phyloP scores from a whole-genome alignment of 495 filamentous ascomycete genomes.

The Podospora conica region DNA sequence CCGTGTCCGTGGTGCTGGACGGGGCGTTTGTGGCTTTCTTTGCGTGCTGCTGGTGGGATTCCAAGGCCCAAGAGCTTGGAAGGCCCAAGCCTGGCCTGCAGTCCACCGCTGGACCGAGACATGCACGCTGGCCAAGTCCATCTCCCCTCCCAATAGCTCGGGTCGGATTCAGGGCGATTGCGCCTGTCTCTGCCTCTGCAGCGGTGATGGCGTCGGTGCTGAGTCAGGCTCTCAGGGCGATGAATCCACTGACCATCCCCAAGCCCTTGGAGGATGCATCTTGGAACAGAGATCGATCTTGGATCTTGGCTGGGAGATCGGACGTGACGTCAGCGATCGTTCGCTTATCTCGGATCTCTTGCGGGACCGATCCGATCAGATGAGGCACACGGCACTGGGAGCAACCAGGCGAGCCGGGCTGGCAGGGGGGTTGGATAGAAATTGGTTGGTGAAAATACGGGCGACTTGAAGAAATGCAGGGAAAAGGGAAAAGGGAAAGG shows the following conservation, averaged over 20 bases:
- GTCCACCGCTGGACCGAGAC: not conserved
- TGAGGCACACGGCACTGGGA: not conserved
- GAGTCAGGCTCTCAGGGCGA: not conserved
- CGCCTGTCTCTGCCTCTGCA: not conserved
- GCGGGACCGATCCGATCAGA: not conserved
- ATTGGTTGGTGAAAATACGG: not conserved
- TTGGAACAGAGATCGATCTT: no score
- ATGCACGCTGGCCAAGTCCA: not conserved
- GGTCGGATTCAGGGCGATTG: not conserved
- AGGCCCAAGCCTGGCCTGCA: not conserved
- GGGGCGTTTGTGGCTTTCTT: not conserved
- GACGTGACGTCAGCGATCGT: not conserved
- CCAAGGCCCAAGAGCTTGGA: not conserved
- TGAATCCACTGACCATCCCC: no score
- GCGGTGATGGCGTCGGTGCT: not conserved
- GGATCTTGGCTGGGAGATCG: not conserved
- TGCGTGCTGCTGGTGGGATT: no score
- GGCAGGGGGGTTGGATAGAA: not conserved
- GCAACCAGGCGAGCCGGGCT: not conserved
- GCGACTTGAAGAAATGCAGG: not conserved
- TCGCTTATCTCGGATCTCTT: not conserved
- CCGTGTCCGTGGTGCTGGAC: not conserved
- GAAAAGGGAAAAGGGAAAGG: not conserved
- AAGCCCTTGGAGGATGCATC: not conserved
- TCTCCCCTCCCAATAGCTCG: not conserved